These are phyloP conservation scores for Dissophora ornata DNA, from an alignment of 192 early-diverging fungal species.

Conservation along the genomic window DNA sequence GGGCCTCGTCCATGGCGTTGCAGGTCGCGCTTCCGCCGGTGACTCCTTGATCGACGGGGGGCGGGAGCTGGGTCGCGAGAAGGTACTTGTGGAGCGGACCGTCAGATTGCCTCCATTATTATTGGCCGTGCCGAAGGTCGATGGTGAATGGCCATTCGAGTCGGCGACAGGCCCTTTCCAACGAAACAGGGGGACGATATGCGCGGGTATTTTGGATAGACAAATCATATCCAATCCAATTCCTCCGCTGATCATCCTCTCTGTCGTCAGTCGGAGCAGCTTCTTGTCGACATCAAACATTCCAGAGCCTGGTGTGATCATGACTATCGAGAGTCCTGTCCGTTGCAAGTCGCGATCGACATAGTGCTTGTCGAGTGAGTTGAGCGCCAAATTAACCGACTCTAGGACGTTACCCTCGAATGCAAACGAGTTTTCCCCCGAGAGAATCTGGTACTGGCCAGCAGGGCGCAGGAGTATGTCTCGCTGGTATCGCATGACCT, in stretches of 20 bases:
- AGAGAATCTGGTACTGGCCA: constrained; percentile 64
- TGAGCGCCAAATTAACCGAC: constrained; percentile 95
- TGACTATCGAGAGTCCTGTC: constrained; percentile 89
- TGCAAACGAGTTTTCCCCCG: constrained; percentile 84
- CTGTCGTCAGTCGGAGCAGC: constrained; percentile 90
- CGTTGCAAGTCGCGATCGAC: constrained; percentile 94
- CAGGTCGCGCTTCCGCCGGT: constrained; percentile 25
- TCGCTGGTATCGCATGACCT: constrained; percentile 79
- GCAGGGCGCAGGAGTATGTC: constrained; percentile 69
- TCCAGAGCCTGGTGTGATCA: constrained; percentile 91
- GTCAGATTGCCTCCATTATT: constrained; percentile 19
- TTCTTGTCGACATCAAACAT: constrained; percentile 89
- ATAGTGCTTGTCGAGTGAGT: constrained; percentile 93
- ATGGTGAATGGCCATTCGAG: constrained; percentile 36
- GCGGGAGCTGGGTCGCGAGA: constrained; percentile 20
- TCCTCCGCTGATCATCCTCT: constrained; percentile 93
- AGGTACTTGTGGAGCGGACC: constrained; percentile 25
- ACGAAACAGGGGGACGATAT: constrained; percentile 88
- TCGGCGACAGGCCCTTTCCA: constrained; percentile 51
- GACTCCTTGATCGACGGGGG: constrained; percentile 36
- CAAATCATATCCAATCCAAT: constrained; percentile 94
- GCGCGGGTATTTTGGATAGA: constrained; percentile 86
- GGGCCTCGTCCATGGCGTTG: constrained; percentile 9
- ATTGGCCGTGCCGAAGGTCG: constrained; percentile 22
- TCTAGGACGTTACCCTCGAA: constrained; percentile 96